A percentile compares a stretch with the other conserved stretches of the same genome.
Conservation (phyloP, 345 rosid genomes). For the Tarenaya hassleriana region DNA sequence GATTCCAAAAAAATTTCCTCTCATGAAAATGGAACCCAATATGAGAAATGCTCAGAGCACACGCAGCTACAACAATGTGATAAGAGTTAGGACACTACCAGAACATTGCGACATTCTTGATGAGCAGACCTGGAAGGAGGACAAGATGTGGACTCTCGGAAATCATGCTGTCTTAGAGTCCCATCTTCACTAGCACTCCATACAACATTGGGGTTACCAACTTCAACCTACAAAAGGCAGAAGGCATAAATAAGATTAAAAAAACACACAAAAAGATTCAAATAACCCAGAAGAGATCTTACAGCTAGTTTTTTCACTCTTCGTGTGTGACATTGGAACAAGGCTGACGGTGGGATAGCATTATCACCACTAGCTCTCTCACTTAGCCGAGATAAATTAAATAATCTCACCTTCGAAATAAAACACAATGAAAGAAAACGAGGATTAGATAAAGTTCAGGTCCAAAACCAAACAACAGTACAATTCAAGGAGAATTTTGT, state of each 20-base stretch:
- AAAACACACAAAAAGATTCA: constrained; percentile 16
- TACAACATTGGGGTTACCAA: constrained; percentile 87
- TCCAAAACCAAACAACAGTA: constrained; percentile 9
- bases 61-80: not conserved
- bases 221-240: constrained; percentile 58
- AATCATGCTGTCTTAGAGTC: constrained; percentile 92
- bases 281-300: constrained; percentile 33
- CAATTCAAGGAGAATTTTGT: not conserved
- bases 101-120: constrained; percentile 84
- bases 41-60: not conserved
- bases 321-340: constrained; percentile 79
- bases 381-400: constrained; percentile 57
- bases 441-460: not conserved
- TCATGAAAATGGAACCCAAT: not conserved
- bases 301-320: constrained; percentile 95
- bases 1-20: not conserved
- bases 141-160: constrained; percentile 77
- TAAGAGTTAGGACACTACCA: constrained; percentile 42
- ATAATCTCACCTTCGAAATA: constrained; percentile 58
- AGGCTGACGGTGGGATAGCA: constrained; percentile 61
- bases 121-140: constrained; percentile 73
- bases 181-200: constrained; percentile 99
- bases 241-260: constrained; percentile 18
- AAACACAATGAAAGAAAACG: constrained; percentile 4
- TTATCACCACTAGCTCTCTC: constrained; percentile 51